Evolutionary conservation across 192 early-diverging fungal species (phyloP), one percentile per base, ranked within the genome.

Genomic region (Helicostylum pulchrum): DNA sequence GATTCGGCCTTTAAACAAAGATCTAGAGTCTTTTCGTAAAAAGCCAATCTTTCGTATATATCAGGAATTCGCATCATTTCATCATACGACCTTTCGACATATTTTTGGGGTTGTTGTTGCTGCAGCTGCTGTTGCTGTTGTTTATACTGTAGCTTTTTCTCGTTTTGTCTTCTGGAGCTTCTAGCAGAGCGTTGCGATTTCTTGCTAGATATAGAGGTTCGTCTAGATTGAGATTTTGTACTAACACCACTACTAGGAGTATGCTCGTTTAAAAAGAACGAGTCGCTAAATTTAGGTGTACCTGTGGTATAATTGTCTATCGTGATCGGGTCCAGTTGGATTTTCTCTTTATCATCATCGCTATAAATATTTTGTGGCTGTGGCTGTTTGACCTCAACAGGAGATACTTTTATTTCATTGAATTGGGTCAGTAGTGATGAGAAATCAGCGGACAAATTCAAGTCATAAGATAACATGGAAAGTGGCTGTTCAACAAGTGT

Each of bases 11-110:
- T 51, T 12, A 70, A 31, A 48, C 68, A 70, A 7, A 57, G 55
- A 47, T 58, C 34, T 17, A 55, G 43, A 8, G 68, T 70, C 21
- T 64, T 62, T 58, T 70, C 68, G 30, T 70, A 70, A 47, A 70
- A 70, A 11, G 43, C 12, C 26, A 64, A 39, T 9, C 68, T 53
- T 63, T 70, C 68, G 14, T 48, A 30, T 31, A 64, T 63, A 51
- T 62, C 61, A 7, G 68, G 60, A 43, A 70, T 70, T 32, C 61
- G 17, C 61, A 70, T 70, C 61, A 70, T 70, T 15, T 70, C 68
- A 48, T 43, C 61, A 39, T 70, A 70, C 8, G 61, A 57, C 4
- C 68, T 51, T 47, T 68, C 49, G 23, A 53, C 42, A 34, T 46
- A 44, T 19, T 59, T 30, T 23, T 52, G 39, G 31, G 19, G 43